Percentiles rank a stretch among this genome's conserved stretches.
These are phyloP conservation scores for Cordyceps fumosorosea DNA, from an alignment of 2,329 filamentous ascomycete species.

Conservation along the genomic window DNA sequence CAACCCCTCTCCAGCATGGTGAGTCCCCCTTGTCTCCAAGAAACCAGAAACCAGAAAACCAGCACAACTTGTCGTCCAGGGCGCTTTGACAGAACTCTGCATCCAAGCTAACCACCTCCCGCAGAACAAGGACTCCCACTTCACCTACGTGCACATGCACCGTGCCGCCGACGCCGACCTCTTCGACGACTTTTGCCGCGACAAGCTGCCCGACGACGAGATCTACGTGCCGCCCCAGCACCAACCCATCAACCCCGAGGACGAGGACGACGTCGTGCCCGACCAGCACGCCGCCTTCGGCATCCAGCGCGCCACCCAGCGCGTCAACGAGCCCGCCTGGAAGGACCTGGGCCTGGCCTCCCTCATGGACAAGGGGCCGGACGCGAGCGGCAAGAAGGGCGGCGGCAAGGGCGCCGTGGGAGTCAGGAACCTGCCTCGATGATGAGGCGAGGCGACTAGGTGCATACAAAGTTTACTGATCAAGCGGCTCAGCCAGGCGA, in stretches of 20 bases:
- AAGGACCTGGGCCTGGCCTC: slow-evolving; percentile 68
- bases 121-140: slow-evolving; percentile 67
- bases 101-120: too few species aligned
- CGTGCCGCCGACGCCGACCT: slow-evolving; percentile 66
- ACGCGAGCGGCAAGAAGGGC: slow-evolving; percentile 15
- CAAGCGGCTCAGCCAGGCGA: not conserved
- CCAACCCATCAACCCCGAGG: slow-evolving; percentile 78
- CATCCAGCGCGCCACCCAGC: slow-evolving; percentile 73
- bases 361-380: slow-evolving; percentile 59
- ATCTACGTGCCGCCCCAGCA: slow-evolving; percentile 76
- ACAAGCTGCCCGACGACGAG: slow-evolving; percentile 66
- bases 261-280: slow-evolving; percentile 82
- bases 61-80: too few species aligned
- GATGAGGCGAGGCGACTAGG: not conserved
- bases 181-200: slow-evolving; percentile 69
- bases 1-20: slow-evolving; percentile 5
- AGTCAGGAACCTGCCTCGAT: slow-evolving; percentile 19
- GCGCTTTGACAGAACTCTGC: too few species aligned
- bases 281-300: slow-evolving; percentile 86
- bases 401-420: slow-evolving; percentile 14
- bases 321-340: slow-evolving; percentile 66
- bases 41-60: too few species aligned
- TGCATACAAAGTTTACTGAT: not conserved
- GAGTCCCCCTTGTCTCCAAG: not conserved
- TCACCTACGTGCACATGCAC: slow-evolving; percentile 72